Percentiles rank a stretch among this genome's conserved stretches.
phyloP scores from a whole-genome alignment of 768 basidiomycete genomes.

The Podaxis rugospora region DNA sequence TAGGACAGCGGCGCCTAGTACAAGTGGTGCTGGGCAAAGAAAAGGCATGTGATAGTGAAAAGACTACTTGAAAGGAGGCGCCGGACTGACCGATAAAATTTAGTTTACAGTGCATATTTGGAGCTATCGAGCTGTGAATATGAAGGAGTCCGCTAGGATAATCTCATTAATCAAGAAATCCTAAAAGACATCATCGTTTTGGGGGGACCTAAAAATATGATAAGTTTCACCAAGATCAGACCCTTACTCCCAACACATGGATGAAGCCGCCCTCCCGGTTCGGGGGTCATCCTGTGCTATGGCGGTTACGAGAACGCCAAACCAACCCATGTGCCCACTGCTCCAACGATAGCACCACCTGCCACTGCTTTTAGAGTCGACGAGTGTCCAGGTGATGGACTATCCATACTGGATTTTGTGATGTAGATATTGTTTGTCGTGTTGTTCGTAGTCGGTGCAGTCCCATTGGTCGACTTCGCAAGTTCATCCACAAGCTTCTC shows the following conservation, averaged over 20 bases:
- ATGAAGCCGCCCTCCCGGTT: not conserved
- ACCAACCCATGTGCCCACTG: conserved; percentile 55
- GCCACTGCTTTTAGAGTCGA: conserved; percentile 38
- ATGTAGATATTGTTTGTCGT: conserved; percentile 9
- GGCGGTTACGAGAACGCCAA: conserved; percentile 41
- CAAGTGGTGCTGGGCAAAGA: not conserved
- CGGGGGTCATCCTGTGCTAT: not conserved
- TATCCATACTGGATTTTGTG: conserved; percentile 5
- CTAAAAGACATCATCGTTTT: not conserved
- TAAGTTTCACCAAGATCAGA: conserved; percentile 10
- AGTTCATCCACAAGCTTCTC: conserved; percentile 32
- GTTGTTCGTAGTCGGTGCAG: conserved; percentile 16
- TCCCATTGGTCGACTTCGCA: conserved; percentile 17
- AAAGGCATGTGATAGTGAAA: not conserved
- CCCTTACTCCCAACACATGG: not conserved
- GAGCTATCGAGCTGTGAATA: not conserved
- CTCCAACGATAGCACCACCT: conserved; percentile 57
- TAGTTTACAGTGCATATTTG: not conserved
- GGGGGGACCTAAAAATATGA: not conserved
- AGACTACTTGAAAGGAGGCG: not conserved
- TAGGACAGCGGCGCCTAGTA: not conserved
- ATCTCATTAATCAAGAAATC: not conserved
- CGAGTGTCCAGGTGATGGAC: conserved; percentile 7
- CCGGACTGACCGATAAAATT: not conserved
- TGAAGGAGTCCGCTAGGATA: not conserved